Evolutionary conservation across 192 early-diverging fungal genomes (phyloP).

Genomic region (Coemansia sp.): DNA sequence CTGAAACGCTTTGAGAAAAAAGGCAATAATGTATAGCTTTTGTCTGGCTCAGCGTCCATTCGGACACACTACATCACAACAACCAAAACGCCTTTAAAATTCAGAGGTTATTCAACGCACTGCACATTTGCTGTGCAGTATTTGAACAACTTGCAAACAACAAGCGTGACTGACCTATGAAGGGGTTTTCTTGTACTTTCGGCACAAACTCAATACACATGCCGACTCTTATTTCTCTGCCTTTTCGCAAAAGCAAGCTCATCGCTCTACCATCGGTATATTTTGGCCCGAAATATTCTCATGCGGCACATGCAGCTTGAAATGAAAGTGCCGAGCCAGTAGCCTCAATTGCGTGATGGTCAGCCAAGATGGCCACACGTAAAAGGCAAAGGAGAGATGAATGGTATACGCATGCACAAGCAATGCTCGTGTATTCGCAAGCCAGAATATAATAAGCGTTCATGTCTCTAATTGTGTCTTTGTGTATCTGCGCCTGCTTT

Average conservation of each 20-base stretch:
- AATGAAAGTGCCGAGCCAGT: background rate
- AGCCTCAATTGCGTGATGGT: background rate
- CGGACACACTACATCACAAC: background rate
- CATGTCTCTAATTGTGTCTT: slow-evolving; percentile 3
- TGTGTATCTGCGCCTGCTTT: background rate
- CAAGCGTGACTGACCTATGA: background rate
- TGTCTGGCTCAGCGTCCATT: slow-evolving; percentile 1
- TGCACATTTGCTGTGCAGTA: too few species aligned
- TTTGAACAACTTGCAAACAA: too few species aligned
- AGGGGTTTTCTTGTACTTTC: too few species aligned
- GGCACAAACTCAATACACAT: too few species aligned
- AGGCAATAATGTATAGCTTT: background rate
- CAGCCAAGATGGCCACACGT: background rate
- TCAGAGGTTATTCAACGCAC: background rate
- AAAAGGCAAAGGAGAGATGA: background rate
- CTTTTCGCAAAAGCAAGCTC: background rate
- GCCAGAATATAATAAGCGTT: background rate
- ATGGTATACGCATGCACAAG: slow-evolving; percentile 8
- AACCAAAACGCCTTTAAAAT: background rate
- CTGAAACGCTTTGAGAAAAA: background rate
- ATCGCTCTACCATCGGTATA: background rate
- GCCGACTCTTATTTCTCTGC: too few species aligned
- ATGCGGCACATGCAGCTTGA: background rate
- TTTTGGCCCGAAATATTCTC: background rate
- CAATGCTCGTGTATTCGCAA: slow-evolving; percentile 9